Evolutionary conservation across 2,329 filamentous ascomycete genomes (phyloP).

Genomic region (Penicillium concentricum): DNA sequence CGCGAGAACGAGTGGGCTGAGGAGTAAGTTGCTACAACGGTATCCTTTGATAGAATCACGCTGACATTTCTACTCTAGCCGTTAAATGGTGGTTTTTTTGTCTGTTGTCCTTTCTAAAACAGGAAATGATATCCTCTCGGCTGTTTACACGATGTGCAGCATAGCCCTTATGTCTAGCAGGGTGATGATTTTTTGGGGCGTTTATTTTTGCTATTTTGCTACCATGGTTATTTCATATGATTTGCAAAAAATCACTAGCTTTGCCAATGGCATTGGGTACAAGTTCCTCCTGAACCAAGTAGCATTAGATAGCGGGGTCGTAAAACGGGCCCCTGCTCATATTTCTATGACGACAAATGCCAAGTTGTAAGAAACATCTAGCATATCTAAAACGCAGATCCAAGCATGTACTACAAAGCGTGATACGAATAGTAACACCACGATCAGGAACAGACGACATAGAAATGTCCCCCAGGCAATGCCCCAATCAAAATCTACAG

Average conservation of each 20-base stretch:
- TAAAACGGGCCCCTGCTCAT: neutral
- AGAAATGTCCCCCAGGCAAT: neutral
- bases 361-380: neutral
- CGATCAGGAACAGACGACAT: conserved; percentile 3
- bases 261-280: neutral
- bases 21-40: conserved; percentile 53
- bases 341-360: neutral
- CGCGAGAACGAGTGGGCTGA: conserved; percentile 91
- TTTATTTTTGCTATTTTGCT: neutral
- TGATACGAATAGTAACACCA: neutral
- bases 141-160: neutral
- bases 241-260: neutral
- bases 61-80: conserved; percentile 32
- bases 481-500: neutral
- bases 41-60: neutral
- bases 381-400: neutral
- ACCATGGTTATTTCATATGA: neutral
- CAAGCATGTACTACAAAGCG: neutral
- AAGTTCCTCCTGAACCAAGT: neutral
- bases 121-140: conserved; percentile 4
- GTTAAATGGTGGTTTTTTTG: conserved; percentile 46
- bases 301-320: conserved; percentile 1
- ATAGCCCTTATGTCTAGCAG: neutral
- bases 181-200: neutral
- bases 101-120: neutral